Conservation (phyloP, 2,329 filamentous ascomycete genomes). For the Nemania bipapillata region DNA sequence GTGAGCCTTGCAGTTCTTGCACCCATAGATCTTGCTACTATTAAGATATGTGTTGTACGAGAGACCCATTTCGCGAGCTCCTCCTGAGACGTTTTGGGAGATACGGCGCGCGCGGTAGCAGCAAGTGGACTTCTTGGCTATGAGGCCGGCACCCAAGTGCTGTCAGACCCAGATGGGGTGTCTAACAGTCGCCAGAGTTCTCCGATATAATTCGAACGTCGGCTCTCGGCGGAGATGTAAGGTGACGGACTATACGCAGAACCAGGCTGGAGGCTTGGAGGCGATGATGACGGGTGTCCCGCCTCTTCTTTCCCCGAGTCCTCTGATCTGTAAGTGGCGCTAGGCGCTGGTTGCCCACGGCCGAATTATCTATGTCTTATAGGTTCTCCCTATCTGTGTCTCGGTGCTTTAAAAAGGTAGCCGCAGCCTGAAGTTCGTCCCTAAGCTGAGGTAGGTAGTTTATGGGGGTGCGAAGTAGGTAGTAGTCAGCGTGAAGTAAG, state of each 20-base stretch:
- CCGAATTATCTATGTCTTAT: too few relatives aligned
- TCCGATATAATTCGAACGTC: background rate
- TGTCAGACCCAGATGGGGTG: background rate
- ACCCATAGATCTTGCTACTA: conserved; percentile 88
- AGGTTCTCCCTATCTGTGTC: background rate
- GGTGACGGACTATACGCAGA: background rate
- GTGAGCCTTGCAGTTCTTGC: conserved; percentile 94
- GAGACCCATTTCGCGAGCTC: conserved; percentile 75
- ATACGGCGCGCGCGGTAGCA: background rate
- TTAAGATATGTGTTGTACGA: conserved; percentile 91
- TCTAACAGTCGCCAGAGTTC: background rate
- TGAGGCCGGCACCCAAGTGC: background rate
- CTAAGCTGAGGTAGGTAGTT: background rate
- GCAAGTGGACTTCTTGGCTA: background rate
- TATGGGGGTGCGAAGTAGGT: background rate
- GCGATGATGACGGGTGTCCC: background rate
- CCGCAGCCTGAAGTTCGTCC: background rate
- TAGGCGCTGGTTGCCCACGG: background rate
- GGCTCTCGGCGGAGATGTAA: background rate
- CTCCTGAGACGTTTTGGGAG: background rate
- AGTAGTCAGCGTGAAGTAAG: background rate
- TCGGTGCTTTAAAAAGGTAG: background rate
- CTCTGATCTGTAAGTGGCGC: background rate
- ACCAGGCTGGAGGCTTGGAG: background rate
- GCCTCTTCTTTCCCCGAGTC: background rate